phyloP scores from a whole-genome alignment of 371 early-diverging fungal genomes.

The Mucor indicus region DNA sequence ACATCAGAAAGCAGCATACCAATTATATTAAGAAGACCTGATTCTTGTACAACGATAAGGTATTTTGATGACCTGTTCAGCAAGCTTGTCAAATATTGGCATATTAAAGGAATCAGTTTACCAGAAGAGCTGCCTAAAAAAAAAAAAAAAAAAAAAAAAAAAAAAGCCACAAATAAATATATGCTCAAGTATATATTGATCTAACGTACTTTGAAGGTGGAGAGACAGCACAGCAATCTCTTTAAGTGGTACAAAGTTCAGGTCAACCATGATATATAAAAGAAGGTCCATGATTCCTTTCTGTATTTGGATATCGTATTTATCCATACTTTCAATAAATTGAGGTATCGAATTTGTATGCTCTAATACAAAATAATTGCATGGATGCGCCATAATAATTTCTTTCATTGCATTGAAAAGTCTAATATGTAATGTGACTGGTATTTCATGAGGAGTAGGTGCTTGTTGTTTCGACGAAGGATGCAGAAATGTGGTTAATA shows the following conservation, averaged over 20 bases:
- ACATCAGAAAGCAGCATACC: constrained; percentile 56
- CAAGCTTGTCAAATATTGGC: constrained; percentile 42
- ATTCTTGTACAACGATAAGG: constrained; percentile 57
- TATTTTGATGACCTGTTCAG: constrained; percentile 50
- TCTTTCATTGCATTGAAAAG: constrained; percentile 39
- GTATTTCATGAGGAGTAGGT: constrained; percentile 11
- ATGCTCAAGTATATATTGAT: background rate
- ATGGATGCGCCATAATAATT: constrained; percentile 41
- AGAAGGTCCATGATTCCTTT: constrained; percentile 54
- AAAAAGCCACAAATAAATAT: background rate
- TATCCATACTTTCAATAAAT: constrained; percentile 57
- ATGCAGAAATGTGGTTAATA: constrained; percentile 43
- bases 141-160: background rate
- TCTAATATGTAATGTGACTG: constrained; percentile 16
- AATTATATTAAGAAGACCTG: constrained; percentile 64
- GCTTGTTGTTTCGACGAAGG: constrained; percentile 23
- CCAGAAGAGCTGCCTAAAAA: constrained; percentile 48
- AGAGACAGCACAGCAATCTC: constrained; percentile 61
- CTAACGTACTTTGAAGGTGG: constrained; percentile 55
- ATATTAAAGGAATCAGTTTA: constrained; percentile 49
- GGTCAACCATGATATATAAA: constrained; percentile 53
- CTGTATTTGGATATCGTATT: constrained; percentile 47
- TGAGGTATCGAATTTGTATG: constrained; percentile 47
- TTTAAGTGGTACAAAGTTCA: constrained; percentile 69
- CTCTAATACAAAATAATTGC: constrained; percentile 59